These are phyloP conservation scores for Lumnitzera racemosa DNA, from an alignment of 345 rosid genomes.

Conservation along the genomic window DNA sequence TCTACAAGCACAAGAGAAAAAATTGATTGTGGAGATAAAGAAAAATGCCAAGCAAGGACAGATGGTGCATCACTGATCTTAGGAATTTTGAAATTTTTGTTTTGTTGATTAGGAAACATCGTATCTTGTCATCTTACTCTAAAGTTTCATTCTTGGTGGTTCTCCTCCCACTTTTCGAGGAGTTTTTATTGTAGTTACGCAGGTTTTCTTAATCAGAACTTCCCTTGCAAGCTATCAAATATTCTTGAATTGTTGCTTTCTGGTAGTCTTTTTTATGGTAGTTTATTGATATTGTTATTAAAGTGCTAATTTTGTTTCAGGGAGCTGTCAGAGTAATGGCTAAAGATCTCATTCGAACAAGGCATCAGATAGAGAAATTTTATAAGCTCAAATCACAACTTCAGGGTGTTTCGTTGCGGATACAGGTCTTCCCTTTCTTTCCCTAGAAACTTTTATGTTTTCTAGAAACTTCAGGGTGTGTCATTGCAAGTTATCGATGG, in stretches of 20 bases:
- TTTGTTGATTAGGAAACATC: no score
- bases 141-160: no score
- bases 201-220: no score
- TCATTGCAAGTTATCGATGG: no score
- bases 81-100: not conserved
- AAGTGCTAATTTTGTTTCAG: conserved; percentile 27
- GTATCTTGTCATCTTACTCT: no score
- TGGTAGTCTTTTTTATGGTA: not conserved
- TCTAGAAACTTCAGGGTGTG: no score
- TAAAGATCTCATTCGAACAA: conserved; percentile 86
- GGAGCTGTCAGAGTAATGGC: conserved; percentile 99
- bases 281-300: not conserved
- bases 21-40: conserved; percentile 81
- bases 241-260: not conserved
- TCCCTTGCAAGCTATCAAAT: not conserved
- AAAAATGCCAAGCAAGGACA: conserved; percentile 93
- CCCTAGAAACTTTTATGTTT: no score
- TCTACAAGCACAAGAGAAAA: conserved; percentile 84
- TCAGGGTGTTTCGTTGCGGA: conserved; percentile 94
- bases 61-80: conserved; percentile 43
- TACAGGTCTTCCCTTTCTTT: conserved; percentile 48
- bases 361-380: conserved; percentile 90
- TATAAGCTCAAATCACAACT: conserved; percentile 93
- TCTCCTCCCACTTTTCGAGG: no score
- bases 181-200: no score